phyloP scores from a whole-genome alignment of 441 rosid species.

The Pelargonium myrrhifolium region DNA sequence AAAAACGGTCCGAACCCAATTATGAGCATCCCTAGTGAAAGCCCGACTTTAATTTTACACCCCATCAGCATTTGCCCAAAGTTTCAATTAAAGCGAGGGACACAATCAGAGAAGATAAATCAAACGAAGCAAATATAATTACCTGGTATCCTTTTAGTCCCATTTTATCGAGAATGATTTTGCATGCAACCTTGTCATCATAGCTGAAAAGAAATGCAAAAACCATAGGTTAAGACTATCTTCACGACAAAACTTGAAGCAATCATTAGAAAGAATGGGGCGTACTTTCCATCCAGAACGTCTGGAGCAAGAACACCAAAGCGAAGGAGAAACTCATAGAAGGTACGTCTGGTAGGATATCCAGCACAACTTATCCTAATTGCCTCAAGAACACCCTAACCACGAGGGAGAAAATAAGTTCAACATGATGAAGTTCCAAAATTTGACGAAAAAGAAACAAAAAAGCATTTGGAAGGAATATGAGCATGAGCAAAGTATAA shows the following conservation, averaged over 20 bases:
- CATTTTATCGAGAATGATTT: slow-evolving; percentile 83
- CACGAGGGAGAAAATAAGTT: slow-evolving; percentile 4
- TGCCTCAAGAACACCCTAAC: slow-evolving; percentile 98
- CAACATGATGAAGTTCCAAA: slow-evolving; percentile 6
- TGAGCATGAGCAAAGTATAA: slow-evolving; percentile 18
- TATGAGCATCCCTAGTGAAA: too few relatives aligned
- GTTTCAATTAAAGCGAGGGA: not conserved
- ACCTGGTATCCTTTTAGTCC: slow-evolving; percentile 97
- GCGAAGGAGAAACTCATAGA: slow-evolving; percentile 93
- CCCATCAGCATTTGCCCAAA: not conserved
- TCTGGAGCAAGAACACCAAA: slow-evolving; percentile 98
- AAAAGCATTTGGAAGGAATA: slow-evolving; percentile 5
- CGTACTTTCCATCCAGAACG: slow-evolving; percentile 96
- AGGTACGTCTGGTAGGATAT: slow-evolving; percentile 95
- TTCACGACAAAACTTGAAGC: not conserved
- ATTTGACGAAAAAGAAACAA: slow-evolving; percentile 6
- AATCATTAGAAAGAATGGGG: slow-evolving; percentile 14
- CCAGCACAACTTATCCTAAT: slow-evolving; percentile 99
- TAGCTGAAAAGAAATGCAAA: slow-evolving; percentile 35
- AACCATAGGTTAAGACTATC: not conserved
- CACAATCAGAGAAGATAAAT: not conserved
- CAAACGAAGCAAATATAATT: slow-evolving; percentile 20
- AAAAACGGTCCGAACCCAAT: too few relatives aligned
- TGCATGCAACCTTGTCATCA: slow-evolving; percentile 93
- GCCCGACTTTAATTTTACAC: too few relatives aligned